These are phyloP conservation scores for Colletotrichum sp. DNA, from an alignment of 2,329 filamentous ascomycete genomes.

Conservation along the genomic window DNA sequence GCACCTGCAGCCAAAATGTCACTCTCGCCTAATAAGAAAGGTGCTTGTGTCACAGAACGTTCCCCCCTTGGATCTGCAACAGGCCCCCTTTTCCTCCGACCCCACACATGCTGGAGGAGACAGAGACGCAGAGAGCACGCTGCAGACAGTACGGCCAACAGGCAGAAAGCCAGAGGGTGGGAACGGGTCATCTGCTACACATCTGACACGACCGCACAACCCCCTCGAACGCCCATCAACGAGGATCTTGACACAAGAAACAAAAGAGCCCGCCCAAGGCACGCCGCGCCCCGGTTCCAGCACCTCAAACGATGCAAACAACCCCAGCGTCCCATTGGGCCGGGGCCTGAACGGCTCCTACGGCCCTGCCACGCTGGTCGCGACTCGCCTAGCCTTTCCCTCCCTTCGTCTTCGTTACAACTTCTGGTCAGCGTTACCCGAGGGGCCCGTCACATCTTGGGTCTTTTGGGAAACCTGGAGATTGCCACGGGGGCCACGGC, in stretches of 20 bases:
- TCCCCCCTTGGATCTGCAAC: background rate
- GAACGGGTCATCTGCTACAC: conserved; percentile 15
- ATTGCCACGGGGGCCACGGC: background rate
- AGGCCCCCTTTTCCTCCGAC: background rate
- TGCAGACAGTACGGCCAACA: background rate
- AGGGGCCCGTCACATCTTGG: background rate
- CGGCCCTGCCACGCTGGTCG: background rate
- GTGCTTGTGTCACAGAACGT: background rate
- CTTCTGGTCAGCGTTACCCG: background rate
- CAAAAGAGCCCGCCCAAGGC: background rate
- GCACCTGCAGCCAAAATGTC: background rate
- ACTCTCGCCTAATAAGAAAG: background rate
- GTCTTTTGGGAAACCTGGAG: background rate
- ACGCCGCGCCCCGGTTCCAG: background rate
- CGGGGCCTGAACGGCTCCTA: background rate
- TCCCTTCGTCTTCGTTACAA: background rate
- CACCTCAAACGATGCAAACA: conserved; percentile 5
- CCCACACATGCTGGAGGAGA: background rate
- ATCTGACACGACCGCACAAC: conserved; percentile 19
- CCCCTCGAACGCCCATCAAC: conserved; percentile 1
- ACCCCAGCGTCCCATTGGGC: background rate
- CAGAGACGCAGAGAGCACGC: background rate
- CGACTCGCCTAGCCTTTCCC: conserved; percentile 10
- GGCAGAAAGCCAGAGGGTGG: background rate
- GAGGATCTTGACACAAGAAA: conserved; percentile 14